Base-by-base conservation (phyloP, 331 rosid species). In the Pyracantha coccinea region DNA sequence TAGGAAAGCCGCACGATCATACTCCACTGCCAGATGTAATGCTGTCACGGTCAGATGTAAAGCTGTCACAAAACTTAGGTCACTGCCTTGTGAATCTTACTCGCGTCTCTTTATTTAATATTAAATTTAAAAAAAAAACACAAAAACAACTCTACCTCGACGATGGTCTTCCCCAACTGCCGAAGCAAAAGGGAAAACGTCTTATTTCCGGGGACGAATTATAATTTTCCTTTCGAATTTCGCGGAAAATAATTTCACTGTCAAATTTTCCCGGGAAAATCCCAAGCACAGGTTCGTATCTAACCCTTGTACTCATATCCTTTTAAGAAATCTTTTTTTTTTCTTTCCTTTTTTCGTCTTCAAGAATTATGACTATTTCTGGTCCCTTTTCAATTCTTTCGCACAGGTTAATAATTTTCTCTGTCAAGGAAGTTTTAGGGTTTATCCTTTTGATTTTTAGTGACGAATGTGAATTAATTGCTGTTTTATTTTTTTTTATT, bases 211-310 rank as follows among this genome's bases (percentile, higher is more conserved):
- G n/a, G n/a, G 8, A 35, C 67, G 53, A 28, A 38, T 32, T 61
- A 6, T 64, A 52, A 16, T 15, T 64, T n/a, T 23, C 64, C 68
- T 9, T 73, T 83, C 75, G 45, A 71, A 67, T 82, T 79, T 64
- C 79, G 75, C 73, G 86, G 88, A 85, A 85, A 76, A 77, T 81
- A 69, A 72, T 16, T 38, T 84, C 76, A 52, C 55, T 25, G 15
- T 9, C 44, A 28, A 52, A 21, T 5, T 80, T 84, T 78, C 81
- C 84, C 80, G 76, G 80, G 69, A 66, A 78, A 88, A 76, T 50
- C 21, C 16, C 24, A 41, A 31, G 31, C 73, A 3, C 73, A 78
- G 96, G 88, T 90, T 83, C 53, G 65, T 10, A 20, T 55, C 74
- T 20, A 9, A 72, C 52, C 69, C 73, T 61, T 75, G 38, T 63